Conservation (phyloP, 768 basidiomycete species). For the Pulveroboletus sp. region DNA sequence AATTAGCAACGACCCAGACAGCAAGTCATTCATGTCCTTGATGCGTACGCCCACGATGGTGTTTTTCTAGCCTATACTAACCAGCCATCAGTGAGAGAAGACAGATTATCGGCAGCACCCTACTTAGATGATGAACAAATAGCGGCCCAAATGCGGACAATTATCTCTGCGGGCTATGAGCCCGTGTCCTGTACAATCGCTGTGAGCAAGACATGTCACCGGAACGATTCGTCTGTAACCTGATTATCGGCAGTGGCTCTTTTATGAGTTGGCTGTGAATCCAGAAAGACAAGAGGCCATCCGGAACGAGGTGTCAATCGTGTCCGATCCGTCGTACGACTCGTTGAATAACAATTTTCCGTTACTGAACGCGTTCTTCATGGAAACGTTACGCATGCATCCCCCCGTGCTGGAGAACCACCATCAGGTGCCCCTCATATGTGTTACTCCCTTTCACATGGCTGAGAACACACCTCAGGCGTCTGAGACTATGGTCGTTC, state of each 20-base stretch:
- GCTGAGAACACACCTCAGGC: constrained; percentile 36
- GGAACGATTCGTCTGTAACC: constrained; percentile 1
- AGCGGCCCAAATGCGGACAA: constrained; percentile 59
- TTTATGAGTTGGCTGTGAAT: constrained; percentile 59
- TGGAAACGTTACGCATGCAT: constrained; percentile 61
- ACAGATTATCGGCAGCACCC: constrained; percentile 38
- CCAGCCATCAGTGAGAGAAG: constrained; percentile 37
- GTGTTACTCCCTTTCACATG: not conserved
- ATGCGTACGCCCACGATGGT: constrained; percentile 41
- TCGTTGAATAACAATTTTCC: constrained; percentile 47
- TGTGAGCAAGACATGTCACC: constrained; percentile 18
- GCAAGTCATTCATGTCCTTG: constrained; percentile 49
- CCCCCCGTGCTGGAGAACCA: constrained; percentile 65
- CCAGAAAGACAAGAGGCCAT: constrained; percentile 52
- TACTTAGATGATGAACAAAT: constrained; percentile 48
- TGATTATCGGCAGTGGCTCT: constrained; percentile 48
- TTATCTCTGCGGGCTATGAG: constrained; percentile 56
- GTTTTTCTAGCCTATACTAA: constrained; percentile 4
- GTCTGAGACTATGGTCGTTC: constrained; percentile 48
- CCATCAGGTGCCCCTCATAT: constrained; percentile 44
- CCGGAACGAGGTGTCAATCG: constrained; percentile 49
- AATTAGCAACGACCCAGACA: constrained; percentile 39
- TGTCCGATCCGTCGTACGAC: constrained; percentile 50
- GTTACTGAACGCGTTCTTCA: constrained; percentile 58
- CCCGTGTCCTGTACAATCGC: constrained; percentile 36